These are phyloP conservation scores for Botrytis galanthina DNA, from an alignment of 2,329 filamentous ascomycete species.

Conservation along the genomic window DNA sequence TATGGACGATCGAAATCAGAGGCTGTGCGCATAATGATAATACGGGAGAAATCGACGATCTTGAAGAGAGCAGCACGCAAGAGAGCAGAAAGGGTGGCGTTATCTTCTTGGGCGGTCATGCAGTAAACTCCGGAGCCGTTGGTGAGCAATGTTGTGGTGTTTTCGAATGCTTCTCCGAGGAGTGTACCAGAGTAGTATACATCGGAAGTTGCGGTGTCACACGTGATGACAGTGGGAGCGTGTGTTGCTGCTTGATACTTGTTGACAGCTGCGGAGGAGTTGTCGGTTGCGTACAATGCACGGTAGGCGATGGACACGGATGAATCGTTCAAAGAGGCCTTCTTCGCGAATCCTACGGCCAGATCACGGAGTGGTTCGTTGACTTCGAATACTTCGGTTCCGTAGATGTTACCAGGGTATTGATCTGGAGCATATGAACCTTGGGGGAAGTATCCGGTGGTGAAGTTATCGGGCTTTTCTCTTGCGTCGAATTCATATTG, in stretches of 20 bases:
- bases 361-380: slow-evolving; percentile 56
- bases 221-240: slow-evolving; percentile 57
- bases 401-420: slow-evolving; percentile 60
- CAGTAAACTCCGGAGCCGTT: slow-evolving; percentile 68
- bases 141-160: slow-evolving; percentile 61
- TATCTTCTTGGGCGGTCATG: slow-evolving; percentile 71
- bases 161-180: slow-evolving; percentile 62
- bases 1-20: slow-evolving; percentile 72
- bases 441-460: slow-evolving; percentile 67
- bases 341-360: slow-evolving; percentile 51
- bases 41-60: slow-evolving; percentile 62
- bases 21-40: slow-evolving; percentile 67
- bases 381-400: slow-evolving; percentile 68
- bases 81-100: slow-evolving; percentile 64
- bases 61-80: slow-evolving; percentile 53
- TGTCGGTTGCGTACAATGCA: slow-evolving; percentile 45
- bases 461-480: slow-evolving; percentile 63
- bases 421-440: slow-evolving; percentile 54
- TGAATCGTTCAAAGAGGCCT: slow-evolving; percentile 53
- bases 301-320: slow-evolving; percentile 52
- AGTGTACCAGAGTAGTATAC: slow-evolving; percentile 66
- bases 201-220: slow-evolving; percentile 68
- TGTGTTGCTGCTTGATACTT: slow-evolving; percentile 47
- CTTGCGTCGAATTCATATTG: slow-evolving; percentile 74
- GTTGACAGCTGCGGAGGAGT: slow-evolving; percentile 42